Percentiles rank a stretch among this genome's conserved stretches.
Conservation (phyloP, 2,329 filamentous ascomycete genomes). For the Purpureocillium lavendulum region DNA sequence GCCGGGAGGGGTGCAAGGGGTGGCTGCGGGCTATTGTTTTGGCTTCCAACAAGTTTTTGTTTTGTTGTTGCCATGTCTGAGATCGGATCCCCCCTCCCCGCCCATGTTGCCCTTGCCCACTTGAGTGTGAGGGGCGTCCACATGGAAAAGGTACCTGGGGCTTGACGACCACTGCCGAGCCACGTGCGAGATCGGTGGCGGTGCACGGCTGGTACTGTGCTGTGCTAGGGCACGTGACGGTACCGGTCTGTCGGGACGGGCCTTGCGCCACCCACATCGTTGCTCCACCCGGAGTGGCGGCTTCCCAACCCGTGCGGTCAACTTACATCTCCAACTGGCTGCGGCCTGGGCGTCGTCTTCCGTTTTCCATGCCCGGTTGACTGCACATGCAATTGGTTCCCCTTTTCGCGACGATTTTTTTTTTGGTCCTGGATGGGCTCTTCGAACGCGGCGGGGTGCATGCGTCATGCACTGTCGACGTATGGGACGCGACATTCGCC, state of each 20-base stretch:
- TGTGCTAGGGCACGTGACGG: not conserved
- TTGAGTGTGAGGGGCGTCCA: too few species aligned
- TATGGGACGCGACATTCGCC: not conserved
- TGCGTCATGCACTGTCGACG: not conserved
- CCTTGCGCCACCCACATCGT: not conserved
- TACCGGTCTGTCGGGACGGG: slow-evolving; percentile 2
- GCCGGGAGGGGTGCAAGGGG: too few species aligned
- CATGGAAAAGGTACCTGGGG: too few species aligned
- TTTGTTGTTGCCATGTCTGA: not conserved
- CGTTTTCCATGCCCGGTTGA: not conserved
- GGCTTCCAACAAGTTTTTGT: too few species aligned
- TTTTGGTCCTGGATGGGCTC: too few species aligned
- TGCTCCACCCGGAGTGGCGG: not conserved
- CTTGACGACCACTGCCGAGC: not conserved
- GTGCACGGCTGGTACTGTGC: not conserved
- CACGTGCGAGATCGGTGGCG: not conserved
- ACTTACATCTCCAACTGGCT: not conserved
- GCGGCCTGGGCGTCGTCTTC: not conserved
- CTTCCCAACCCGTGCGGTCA: not conserved
- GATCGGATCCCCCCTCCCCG: not conserved
- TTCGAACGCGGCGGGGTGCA: not conserved
- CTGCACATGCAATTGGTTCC: not conserved
- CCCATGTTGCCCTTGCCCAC: too few species aligned
- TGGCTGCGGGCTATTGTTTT: too few species aligned
- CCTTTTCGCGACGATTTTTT: not conserved